Evolutionary conservation across 306 rosid species (phyloP).

Genomic region (Castanea sativa): DNA sequence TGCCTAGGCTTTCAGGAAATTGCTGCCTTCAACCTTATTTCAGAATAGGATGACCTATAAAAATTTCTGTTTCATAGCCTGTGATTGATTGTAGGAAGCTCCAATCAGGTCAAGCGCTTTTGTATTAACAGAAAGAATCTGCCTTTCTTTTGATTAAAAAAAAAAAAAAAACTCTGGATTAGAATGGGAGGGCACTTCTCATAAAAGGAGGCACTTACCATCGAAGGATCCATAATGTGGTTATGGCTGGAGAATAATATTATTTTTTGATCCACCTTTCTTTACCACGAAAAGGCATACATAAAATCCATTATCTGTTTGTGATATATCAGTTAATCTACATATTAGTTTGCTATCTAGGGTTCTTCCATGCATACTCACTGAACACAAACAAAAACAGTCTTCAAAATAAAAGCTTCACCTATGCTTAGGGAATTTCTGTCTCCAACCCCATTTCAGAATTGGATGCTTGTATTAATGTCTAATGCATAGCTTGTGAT

Average conservation of each 20-base stretch:
- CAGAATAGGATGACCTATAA: too few relatives aligned
- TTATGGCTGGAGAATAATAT: neutral
- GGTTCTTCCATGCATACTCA: neutral
- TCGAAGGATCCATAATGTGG: neutral
- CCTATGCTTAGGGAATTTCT: neutral
- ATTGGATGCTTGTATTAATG: neutral
- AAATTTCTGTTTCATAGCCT: too few relatives aligned
- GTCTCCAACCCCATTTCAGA: neutral
- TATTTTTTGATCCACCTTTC: neutral
- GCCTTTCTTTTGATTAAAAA: too few relatives aligned
- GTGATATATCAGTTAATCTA: neutral
- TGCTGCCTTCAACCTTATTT: too few relatives aligned
- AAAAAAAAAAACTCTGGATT: too few relatives aligned
- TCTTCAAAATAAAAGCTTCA: neutral
- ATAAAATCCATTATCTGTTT: neutral
- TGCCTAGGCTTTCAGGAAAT: too few relatives aligned
- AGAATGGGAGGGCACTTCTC: neutral
- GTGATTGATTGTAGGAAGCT: too few relatives aligned
- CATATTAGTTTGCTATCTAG: neutral
- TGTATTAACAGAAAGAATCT: too few relatives aligned
- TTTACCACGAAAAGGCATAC: neutral
- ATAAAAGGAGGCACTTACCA: neutral
- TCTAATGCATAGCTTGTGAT: neutral
- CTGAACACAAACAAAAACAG: neutral
- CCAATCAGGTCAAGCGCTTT: too few relatives aligned